Percentiles rank a stretch among this genome's conserved stretches.
Evolutionary conservation across 2,329 filamentous ascomycete species (phyloP).

Genomic region (Calonectria henricotiae): DNA sequence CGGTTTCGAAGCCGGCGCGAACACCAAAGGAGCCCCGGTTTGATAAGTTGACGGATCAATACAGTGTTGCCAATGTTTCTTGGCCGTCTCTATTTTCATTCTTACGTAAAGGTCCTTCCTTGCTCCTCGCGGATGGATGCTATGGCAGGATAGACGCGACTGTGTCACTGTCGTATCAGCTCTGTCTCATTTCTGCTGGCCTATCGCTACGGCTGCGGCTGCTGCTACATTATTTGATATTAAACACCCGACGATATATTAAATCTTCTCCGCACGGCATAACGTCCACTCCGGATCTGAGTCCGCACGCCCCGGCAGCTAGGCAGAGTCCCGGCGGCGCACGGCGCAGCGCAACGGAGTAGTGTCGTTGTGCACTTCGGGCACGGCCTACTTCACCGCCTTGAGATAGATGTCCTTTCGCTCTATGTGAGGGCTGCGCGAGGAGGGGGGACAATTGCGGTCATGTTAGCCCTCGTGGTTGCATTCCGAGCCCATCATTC

Average conservation of each 20-base stretch:
- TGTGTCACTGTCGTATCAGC: conserved; percentile 24
- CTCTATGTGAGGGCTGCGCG: conserved; percentile 17
- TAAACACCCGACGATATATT: conserved; percentile 18
- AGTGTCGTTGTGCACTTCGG: not conserved
- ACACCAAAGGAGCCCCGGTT: conserved; percentile 12
- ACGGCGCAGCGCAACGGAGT: not conserved
- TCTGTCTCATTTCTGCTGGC: conserved; percentile 6
- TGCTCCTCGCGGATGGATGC: conserved; percentile 1
- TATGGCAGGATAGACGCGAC: conserved; percentile 12
- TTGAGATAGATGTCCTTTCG: conserved; percentile 14
- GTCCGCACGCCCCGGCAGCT: conserved; percentile 16
- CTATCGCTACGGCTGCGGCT: conserved; percentile 4
- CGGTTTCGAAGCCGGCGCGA: conserved; percentile 2
- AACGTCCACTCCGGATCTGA: not conserved
- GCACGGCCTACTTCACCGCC: conserved; percentile 31
- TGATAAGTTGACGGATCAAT: conserved; percentile 22
- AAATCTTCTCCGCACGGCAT: not conserved
- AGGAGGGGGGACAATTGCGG: not conserved
- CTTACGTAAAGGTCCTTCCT: conserved; percentile 25
- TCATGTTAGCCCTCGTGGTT: conserved; percentile 7
- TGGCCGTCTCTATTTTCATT: not conserved
- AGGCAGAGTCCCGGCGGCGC: conserved; percentile 1
- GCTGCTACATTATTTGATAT: conserved; percentile 7
- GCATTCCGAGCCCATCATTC: conserved; percentile 26
- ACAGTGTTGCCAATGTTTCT: conserved; percentile 10